Conservation (phyloP, 106 monocot species). For the Dendrobium chrysotoxum region DNA sequence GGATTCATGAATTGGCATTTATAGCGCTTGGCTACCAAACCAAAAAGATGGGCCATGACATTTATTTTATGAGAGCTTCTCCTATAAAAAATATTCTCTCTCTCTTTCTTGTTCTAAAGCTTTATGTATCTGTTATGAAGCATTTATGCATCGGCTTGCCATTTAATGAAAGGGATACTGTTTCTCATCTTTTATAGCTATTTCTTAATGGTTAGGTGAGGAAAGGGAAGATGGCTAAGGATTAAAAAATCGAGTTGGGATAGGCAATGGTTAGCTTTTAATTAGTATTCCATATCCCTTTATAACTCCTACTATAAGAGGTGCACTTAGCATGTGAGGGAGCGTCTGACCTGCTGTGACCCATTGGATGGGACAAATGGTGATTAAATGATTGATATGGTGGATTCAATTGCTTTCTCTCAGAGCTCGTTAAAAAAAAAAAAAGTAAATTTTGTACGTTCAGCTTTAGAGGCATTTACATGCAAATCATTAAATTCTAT, state of each 20-base stretch:
- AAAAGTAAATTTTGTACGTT: too few relatives aligned
- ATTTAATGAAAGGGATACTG: not conserved
- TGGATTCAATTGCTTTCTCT: too few relatives aligned
- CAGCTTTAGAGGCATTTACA: too few relatives aligned
- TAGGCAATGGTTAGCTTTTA: too few relatives aligned
- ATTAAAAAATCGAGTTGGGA: too few relatives aligned
- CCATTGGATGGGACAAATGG: not conserved
- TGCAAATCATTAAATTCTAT: too few relatives aligned
- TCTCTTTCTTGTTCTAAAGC: not conserved
- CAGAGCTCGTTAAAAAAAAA: too few relatives aligned
- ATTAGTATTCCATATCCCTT: too few relatives aligned
- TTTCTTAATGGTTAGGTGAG: not conserved
- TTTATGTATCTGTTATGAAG: slow-evolving; percentile 1
- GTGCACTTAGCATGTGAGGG: not conserved
- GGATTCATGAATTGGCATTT: slow-evolving; percentile 1
- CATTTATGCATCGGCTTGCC: not conserved
- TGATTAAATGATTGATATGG: not conserved
- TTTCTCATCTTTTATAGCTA: not conserved
- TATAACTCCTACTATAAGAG: too few relatives aligned
- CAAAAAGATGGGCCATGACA: not conserved
- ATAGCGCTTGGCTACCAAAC: slow-evolving; percentile 9
- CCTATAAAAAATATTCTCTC: not conserved
- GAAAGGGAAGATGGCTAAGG: not conserved
- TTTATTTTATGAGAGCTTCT: not conserved
- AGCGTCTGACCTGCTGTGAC: not conserved